Base-by-base conservation (phyloP, 2,329 filamentous ascomycete species). In the Cadophora malorum region DNA sequence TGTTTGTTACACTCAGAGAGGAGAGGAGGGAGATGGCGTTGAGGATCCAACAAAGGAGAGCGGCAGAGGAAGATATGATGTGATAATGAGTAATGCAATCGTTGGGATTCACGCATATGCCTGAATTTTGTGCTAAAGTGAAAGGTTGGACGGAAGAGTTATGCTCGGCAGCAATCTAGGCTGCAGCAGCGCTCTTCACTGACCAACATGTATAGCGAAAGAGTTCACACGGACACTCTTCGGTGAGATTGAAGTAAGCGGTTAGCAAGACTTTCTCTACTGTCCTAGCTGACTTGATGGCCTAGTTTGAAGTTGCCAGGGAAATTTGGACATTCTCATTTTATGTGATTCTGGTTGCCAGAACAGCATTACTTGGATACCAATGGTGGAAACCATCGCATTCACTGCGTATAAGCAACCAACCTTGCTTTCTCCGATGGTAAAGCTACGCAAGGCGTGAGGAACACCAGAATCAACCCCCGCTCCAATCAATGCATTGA, bases 1-100 rank as follows among this genome's bases (percentile, higher is more conserved):
- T 88, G 28, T 93, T 89, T 84, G 84, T 90, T 35, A 91, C 88
- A 4, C 78, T 93, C 74, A 83, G 88, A 63, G 91, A 93, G 75
- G 91, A 93, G 81, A 77, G 81, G 65, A 77, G 76, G 60, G 76
- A 79, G 60, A 74, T 79, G 41, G 73, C 77, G 12, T 69, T 79
- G 35, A 77, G 76, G 56, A 70, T 76, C 10, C 67, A 66, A 55
- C 52, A 71, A 68, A 74, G 76, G 68, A 78, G 77, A 69, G 76
- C 77, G 8, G 76, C 78, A 23, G 77, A 81, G 67, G 78, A 81
- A 31, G 72, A 79, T 66, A 74, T 65, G 71, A 55, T 74, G 67
- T 76, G 66, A 77, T 61, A 19, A 35, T 9, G 25, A 14, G 28
- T 58, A 4, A 41, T 45, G 21, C 3, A 28, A n/a, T 16, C 28